Evolutionary conservation across 495 filamentous ascomycete genomes (phyloP).

Genomic region (Lasiosphaeria hispida): DNA sequence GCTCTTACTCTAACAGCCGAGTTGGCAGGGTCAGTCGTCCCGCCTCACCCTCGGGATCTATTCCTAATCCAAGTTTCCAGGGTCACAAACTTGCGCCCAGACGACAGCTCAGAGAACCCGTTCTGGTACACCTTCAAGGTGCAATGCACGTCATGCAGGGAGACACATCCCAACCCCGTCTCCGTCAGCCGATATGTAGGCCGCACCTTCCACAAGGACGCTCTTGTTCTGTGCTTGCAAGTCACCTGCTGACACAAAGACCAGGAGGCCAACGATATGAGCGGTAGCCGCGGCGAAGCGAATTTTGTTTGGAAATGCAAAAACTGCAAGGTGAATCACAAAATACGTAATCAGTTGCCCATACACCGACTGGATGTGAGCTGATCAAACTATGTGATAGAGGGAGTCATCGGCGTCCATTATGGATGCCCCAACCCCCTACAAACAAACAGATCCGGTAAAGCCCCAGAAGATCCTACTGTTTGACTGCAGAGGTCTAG

Average conservation of each 20-base stretch:
- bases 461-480: conserved; percentile 75
- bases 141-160: conserved; percentile 91
- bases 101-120: conserved; percentile 73
- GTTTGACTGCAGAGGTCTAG: conserved; percentile 90
- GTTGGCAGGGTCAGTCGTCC: conserved; percentile 56
- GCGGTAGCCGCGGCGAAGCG: conserved; percentile 87
- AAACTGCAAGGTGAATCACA: conserved; percentile 66
- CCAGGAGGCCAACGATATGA: conserved; percentile 82
- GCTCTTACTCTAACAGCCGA: conserved; percentile 78
- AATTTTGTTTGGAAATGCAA: conserved; percentile 99
- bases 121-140: conserved; percentile 98
- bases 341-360: no score
- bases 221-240: background rate
- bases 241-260: background rate
- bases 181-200: conserved; percentile 86
- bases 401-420: conserved; percentile 65
- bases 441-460: conserved; percentile 64
- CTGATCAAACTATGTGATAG: conserved; percentile 28
- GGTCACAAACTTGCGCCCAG: conserved; percentile 81
- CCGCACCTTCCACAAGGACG: conserved; percentile 2
- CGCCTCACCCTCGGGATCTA: conserved; percentile 18
- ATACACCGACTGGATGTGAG: no score
- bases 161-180: conserved; percentile 84
- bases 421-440: conserved; percentile 65
- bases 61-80: conserved; percentile 45